Evolutionary conservation across 345 rosid species (phyloP), one percentile per base, ranked within the genome.

Genomic region (Lepidium africanum): DNA sequence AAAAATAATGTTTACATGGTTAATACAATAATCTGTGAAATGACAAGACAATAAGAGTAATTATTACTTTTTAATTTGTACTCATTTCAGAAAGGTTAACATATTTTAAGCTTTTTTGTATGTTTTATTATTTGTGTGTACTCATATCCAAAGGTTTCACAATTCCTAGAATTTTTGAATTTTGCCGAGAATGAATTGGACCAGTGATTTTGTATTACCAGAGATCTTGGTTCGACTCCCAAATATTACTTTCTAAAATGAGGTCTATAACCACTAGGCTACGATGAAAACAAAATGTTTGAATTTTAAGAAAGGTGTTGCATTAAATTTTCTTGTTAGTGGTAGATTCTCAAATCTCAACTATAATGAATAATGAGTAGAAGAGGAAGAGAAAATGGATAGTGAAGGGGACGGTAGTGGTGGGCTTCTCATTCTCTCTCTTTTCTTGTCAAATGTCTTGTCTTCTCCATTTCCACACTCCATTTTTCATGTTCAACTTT

Each of bases 401-500:
- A 47, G 70, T 72, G 65, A 64, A 65, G 56, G 53, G 60, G 71
- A 40, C 65, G 76, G 65, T 64, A 39, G 63, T 53, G 69, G 78
- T 74, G 70, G 78, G 78, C 70, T 75, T 69, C 74, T 69, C 60
- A 47, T 39, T 75, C 74, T 63, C 74, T 75, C 70, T 27, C 50
- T 57, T 75, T 21, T 75, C 78, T 75, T 75, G 70, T 75, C 78
- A 75, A 63, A 69, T 41, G 74, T 75, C 78, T 75, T 75, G 63
- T 75, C 78, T 69, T 75, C 70, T 69, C 74, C 65, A 61, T 56
- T 75, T 63, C 65, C 61, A 55, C 74, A 62, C 74, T 69, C 78
- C 54, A 63, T 3, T 33, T n/a, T 45, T 5, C 39, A 10, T 36
- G 7, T 21, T 10, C 41, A 47, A 54, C 67, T 15, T 38, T 0